Evolutionary conservation across 768 basidiomycete genomes (phyloP).

Genomic region (Rhizopogon vinicolor): DNA sequence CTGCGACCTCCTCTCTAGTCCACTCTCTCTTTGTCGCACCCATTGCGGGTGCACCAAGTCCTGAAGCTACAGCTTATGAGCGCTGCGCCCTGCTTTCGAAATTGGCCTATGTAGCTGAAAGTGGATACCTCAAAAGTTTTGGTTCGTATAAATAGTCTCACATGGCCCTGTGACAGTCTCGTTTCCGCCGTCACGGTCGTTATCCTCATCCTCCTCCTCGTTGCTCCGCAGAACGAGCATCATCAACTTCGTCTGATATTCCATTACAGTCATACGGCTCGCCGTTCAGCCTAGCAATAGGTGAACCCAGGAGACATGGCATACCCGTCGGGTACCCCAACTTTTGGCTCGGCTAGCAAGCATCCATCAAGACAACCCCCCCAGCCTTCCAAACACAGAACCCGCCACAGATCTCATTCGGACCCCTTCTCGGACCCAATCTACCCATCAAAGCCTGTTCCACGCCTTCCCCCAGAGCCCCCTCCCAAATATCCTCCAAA

Average conservation of each 20-base stretch:
- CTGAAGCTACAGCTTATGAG: background rate
- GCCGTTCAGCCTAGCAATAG: constrained; percentile 21
- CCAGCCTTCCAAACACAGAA: constrained; percentile 20
- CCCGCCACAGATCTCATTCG: constrained; percentile 42
- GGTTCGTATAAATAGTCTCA: background rate
- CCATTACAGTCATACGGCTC: background rate
- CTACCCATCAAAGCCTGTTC: constrained; percentile 23
- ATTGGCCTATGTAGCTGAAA: background rate
- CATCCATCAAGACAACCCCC: constrained; percentile 15
- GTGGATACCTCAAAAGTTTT: background rate
- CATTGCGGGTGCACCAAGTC: constrained; percentile 16
- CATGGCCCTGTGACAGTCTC: constrained; percentile 1
- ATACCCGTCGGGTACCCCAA: constrained; percentile 2
- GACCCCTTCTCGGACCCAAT: constrained; percentile 48
- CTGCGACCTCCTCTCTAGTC: constrained; percentile 56
- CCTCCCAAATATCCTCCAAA: constrained; percentile 25
- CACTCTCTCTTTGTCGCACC: constrained; percentile 27
- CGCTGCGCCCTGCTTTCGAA: background rate
- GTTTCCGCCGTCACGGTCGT: constrained; percentile 2
- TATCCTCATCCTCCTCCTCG: constrained; percentile 4
- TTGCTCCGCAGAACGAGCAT: background rate
- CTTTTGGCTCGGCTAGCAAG: constrained; percentile 18
- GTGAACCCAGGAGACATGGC: constrained; percentile 13
- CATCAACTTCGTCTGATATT: background rate
- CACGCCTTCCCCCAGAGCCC: constrained; percentile 39